Conservation (phyloP, 2,329 filamentous ascomycete genomes). For the Anisogramma anomala region DNA sequence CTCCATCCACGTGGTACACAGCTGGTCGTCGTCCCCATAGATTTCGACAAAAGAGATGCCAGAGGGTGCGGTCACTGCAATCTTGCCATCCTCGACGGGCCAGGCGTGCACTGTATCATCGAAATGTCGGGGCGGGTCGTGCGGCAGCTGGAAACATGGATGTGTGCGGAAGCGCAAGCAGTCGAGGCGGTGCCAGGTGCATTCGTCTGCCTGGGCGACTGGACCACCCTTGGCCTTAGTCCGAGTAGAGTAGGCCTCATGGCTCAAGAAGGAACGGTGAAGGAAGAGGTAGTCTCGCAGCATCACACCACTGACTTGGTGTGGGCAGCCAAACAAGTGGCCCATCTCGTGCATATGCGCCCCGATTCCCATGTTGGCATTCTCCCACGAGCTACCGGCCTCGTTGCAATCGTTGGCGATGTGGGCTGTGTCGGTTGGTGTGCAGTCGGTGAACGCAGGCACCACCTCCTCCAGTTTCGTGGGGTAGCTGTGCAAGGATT, state of each 20-base stretch:
- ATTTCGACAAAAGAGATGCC: slow-evolving; percentile 82
- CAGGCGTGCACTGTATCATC: slow-evolving; percentile 79
- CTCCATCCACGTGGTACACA: slow-evolving; percentile 74
- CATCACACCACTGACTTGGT: slow-evolving; percentile 89
- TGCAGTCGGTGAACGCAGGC: slow-evolving; percentile 81
- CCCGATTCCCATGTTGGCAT: slow-evolving; percentile 87
- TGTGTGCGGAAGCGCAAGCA: slow-evolving; percentile 80
- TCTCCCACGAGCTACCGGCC: slow-evolving; percentile 84
- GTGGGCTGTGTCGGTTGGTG: slow-evolving; percentile 66
- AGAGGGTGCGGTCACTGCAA: slow-evolving; percentile 66
- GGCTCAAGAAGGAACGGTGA: slow-evolving; percentile 69
- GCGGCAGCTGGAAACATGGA: slow-evolving; percentile 76
- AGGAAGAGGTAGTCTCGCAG: slow-evolving; percentile 73
- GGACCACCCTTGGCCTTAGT: slow-evolving; percentile 73
- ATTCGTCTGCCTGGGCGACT: slow-evolving; percentile 69
- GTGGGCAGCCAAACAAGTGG: slow-evolving; percentile 79
- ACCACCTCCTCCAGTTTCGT: slow-evolving; percentile 81
- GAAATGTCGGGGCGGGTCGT: slow-evolving; percentile 50
- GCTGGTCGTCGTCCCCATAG: slow-evolving; percentile 64
- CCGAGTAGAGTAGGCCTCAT: slow-evolving; percentile 77
- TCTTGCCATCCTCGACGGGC: slow-evolving; percentile 65
- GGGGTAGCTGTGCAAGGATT: slow-evolving; percentile 84
- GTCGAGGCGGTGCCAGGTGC: slow-evolving; percentile 83
- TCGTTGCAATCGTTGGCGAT: slow-evolving; percentile 82
- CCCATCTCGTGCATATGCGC: slow-evolving; percentile 87